Conservation (phyloP, 2,329 filamentous ascomycete species). For the Alternaria longipes region DNA sequence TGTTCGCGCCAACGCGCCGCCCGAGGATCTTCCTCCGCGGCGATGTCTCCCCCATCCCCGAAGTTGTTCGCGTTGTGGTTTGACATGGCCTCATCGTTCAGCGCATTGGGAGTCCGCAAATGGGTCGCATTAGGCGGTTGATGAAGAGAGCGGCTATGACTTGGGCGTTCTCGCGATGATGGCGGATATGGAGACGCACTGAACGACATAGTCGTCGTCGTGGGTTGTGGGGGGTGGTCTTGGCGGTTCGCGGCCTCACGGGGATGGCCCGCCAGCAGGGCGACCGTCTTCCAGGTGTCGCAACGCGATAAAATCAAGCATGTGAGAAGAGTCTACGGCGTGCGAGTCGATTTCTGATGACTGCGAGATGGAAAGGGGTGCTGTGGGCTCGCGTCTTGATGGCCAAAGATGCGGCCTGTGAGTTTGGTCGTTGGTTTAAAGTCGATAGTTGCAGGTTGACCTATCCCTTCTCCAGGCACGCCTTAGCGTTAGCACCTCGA, state of each 20-base stretch:
- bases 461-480: conserved; percentile 19
- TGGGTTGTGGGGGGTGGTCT: conserved; percentile 41
- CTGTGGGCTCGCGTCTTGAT: conserved; percentile 44
- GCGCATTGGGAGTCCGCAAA: conserved; percentile 55
- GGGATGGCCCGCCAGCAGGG: conserved; percentile 49
- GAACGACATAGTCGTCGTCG: conserved; percentile 49
- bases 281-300: conserved; percentile 53
- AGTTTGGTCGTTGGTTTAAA: conserved; percentile 21
- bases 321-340: conserved; percentile 47
- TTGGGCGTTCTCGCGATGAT: conserved; percentile 53
- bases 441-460: conserved; percentile 15
- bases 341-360: conserved; percentile 39
- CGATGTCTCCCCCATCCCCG: conserved; percentile 53
- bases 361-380: conserved; percentile 47
- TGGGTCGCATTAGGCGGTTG: conserved; percentile 47
- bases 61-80: conserved; percentile 49
- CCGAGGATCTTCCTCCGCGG: conserved; percentile 58
- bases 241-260: conserved; percentile 49
- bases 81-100: conserved; percentile 56
- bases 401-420: conserved; percentile 41
- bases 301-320: conserved; percentile 50
- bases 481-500: conserved; percentile 19
- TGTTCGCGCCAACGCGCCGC: conserved; percentile 74
- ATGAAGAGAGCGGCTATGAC: conserved; percentile 53
- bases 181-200: conserved; percentile 50